Percentiles rank a stretch among this genome's conserved stretches.
phyloP scores from a whole-genome alignment of 192 early-diverging fungal genomes.

The Backusella mclennaniae region DNA sequence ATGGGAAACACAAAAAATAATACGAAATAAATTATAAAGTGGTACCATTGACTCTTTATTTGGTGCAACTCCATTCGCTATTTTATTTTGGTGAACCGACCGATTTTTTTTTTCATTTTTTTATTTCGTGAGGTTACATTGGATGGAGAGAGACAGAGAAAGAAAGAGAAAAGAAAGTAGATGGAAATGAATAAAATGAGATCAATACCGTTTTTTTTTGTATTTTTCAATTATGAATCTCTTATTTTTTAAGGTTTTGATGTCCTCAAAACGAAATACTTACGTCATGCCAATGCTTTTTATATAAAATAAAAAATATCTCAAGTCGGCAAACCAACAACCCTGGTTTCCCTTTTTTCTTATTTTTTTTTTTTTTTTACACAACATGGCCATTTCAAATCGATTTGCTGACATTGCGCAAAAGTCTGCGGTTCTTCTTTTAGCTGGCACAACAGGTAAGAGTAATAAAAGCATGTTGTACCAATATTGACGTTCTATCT shows the following conservation, averaged over 20 bases:
- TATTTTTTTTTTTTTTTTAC: background rate
- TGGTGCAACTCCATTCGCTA: background rate
- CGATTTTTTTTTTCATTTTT: background rate
- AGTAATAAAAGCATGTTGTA: no score
- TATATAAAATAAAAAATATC: background rate
- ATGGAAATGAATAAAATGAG: background rate
- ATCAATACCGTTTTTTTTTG: no score
- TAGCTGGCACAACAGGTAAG: constrained; percentile 35
- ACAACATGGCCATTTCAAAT: constrained; percentile 17
- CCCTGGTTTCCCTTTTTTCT: background rate
- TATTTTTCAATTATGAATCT: background rate
- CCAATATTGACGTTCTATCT: background rate
- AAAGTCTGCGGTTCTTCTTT: constrained; percentile 33
- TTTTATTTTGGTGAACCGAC: background rate
- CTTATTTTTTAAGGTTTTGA: background rate
- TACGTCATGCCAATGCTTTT: background rate
- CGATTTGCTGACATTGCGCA: constrained; percentile 37
- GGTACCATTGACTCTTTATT: background rate
- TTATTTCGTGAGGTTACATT: background rate
- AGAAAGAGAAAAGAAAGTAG: background rate
- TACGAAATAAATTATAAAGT: background rate
- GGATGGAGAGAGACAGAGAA: background rate
- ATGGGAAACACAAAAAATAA: background rate
- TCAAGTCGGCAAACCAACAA: no score
- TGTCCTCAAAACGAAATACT: background rate